A percentile compares a stretch with the other conserved stretches of the same genome.
Evolutionary conservation across 352 stramenopile species (phyloP).

Genomic region (Blastocystis sp.): DNA sequence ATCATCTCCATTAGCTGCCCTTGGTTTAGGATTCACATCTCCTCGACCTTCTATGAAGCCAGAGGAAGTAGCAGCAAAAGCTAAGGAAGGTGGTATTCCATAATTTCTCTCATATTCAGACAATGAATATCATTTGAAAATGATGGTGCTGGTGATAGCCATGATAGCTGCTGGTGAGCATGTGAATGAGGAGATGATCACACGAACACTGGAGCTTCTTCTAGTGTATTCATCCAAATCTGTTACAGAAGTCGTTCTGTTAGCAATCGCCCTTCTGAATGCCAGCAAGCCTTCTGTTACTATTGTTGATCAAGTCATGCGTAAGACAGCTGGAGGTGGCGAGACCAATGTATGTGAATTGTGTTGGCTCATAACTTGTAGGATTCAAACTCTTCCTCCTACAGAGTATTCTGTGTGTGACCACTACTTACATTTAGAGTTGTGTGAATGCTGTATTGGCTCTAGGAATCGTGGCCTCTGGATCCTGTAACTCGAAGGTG

Average conservation of each 20-base stretch:
- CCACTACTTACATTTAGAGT: not conserved
- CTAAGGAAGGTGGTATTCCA: not conserved
- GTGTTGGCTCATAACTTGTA: not conserved
- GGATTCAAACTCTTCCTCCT: conserved; percentile 30
- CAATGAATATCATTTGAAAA: conserved; percentile 45
- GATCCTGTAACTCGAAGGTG: conserved; percentile 45
- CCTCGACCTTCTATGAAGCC: not conserved
- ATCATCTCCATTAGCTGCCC: not conserved
- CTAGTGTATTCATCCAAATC: conserved; percentile 19
- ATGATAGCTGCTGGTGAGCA: conserved; percentile 24
- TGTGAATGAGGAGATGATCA: conserved; percentile 50
- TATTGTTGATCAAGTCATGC: conserved; percentile 55
- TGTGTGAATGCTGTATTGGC: conserved; percentile 56
- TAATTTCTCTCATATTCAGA: not conserved
- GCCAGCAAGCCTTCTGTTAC: not conserved
- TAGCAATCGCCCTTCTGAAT: conserved; percentile 41
- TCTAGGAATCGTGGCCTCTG: conserved; percentile 14
- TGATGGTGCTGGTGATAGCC: conserved; percentile 47
- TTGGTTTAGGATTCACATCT: not conserved
- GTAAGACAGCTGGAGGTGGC: conserved; percentile 46
- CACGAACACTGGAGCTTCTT: conserved; percentile 30
- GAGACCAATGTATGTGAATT: conserved; percentile 23
- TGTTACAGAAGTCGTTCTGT: conserved; percentile 39
- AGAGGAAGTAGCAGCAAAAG: not conserved
- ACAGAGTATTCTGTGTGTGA: not conserved